These are phyloP conservation scores for Kwoniella europaea DNA, from an alignment of 768 basidiomycete genomes.

Conservation along the genomic window DNA sequence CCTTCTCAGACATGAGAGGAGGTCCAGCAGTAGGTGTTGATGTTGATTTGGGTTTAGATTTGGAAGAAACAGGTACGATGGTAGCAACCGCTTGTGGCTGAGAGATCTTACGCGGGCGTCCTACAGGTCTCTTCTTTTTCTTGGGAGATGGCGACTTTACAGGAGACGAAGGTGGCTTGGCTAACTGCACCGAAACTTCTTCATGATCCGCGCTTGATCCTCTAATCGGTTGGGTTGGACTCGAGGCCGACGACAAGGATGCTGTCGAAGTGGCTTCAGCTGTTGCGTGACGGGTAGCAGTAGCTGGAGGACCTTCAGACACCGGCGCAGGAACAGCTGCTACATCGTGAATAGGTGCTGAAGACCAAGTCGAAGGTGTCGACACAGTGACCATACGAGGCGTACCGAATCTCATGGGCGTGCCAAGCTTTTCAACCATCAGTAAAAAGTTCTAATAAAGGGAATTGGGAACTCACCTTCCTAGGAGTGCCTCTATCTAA, in stretches of 20 bases:
- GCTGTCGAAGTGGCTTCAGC: background rate
- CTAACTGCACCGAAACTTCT: conserved; percentile 35
- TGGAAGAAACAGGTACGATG: conserved; percentile 31
- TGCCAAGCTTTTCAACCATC: conserved; percentile 29
- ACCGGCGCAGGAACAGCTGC: conserved; percentile 15
- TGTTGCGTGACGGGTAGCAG: conserved; percentile 25
- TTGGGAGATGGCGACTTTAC: conserved; percentile 13
- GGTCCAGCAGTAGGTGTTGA: conserved; percentile 1
- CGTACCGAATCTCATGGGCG: conserved; percentile 34
- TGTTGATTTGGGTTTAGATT: conserved; percentile 6
- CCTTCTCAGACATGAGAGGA: conserved; percentile 51
- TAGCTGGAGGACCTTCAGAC: conserved; percentile 26
- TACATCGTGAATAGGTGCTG: conserved; percentile 18
- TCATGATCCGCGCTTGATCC: conserved; percentile 44
- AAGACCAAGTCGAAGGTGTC: background rate
- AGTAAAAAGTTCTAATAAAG: background rate
- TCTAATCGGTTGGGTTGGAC: conserved; percentile 11
- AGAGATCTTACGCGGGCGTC: conserved; percentile 4
- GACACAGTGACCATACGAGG: conserved; percentile 17
- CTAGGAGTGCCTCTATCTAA: conserved; percentile 16
- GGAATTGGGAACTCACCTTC: conserved; percentile 23
- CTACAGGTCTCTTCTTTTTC: conserved; percentile 5
- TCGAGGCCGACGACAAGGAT: conserved; percentile 22
- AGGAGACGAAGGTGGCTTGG: conserved; percentile 26
- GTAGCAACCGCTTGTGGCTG: conserved; percentile 17